phyloP scores from a whole-genome alignment of 345 rosid genomes.

The Limnanthes douglasii region DNA sequence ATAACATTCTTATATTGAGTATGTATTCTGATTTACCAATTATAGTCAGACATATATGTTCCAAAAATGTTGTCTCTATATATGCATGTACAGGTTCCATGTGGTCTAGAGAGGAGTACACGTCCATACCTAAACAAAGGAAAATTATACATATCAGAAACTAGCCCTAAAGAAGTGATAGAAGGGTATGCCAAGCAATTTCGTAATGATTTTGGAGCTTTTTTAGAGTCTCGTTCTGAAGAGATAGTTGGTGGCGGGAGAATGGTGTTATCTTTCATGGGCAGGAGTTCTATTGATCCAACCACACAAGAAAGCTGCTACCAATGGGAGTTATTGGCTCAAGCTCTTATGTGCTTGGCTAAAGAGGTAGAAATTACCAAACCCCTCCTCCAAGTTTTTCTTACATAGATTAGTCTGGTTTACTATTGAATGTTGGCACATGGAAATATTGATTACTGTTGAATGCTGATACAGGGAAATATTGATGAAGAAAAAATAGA shows the following conservation, averaged over 20 bases:
- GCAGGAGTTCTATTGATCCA: conserved; percentile 41
- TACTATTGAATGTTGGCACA: too few species aligned
- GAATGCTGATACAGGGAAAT: conserved; percentile 20
- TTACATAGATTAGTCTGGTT: too few species aligned
- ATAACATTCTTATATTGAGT: too few species aligned
- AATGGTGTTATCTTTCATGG: conserved; percentile 53
- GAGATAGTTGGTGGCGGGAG: conserved; percentile 56
- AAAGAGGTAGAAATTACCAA: conserved; percentile 32
- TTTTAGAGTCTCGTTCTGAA: conserved; percentile 35
- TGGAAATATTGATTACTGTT: too few species aligned
- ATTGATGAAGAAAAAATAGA: conserved; percentile 47
- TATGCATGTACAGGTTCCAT: too few species aligned
- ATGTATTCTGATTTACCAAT: too few species aligned
- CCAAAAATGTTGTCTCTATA: too few species aligned
- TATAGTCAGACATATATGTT: too few species aligned
- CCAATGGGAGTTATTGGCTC: conserved; percentile 55
- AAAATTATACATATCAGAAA: conserved; percentile 49
- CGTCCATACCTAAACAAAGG: conserved; percentile 37
- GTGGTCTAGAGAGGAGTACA: conserved; percentile 16
- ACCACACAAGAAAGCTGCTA: conserved; percentile 35
- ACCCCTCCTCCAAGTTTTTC: too few species aligned
- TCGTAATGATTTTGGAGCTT: conserved; percentile 34
- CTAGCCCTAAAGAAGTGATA: conserved; percentile 31
- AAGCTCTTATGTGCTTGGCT: conserved; percentile 47
- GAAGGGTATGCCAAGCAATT: conserved; percentile 53